Base-by-base conservation (phyloP, 352 stramenopile genomes). In the Phytopythium kandeliae region DNA sequence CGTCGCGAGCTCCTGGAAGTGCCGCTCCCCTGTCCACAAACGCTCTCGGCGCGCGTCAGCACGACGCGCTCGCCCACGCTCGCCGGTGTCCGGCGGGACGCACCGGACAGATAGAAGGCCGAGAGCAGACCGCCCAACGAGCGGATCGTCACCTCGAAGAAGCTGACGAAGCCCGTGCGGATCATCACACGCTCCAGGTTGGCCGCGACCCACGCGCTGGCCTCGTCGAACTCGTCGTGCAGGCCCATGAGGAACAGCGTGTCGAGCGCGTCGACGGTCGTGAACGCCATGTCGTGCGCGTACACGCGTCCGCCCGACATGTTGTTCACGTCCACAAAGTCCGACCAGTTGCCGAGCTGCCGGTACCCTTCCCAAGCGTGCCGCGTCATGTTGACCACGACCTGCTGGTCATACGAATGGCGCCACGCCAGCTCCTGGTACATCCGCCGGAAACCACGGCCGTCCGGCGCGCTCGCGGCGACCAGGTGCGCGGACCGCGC, bases 221-320 rank as follows among this genome's bases (percentile, higher is more conserved):
- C 76, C 38, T 81, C 63, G 36, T 85, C 63, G 42, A 85, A 90
- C 25, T 86, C 78, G 34, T 82, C 61, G 17, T 82, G 62, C 5
- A 89, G 37, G 0, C 76, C 74, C 55, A 86, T 66, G 9, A 89
- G 35, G 46, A 85, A 78, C 36, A 89, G 65, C 37, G 78, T 90
- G 48, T 90, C 79, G 12, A 90, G 66, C 26, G 78, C 68, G 41
- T 89, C 78, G 6, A 88, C 64, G 10, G 75, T 52, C 12, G 73
- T 86, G 42, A 82, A 68, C 8, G 78, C 74, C 73, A 89, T 80
- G 45, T 85, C 71, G 56, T 89, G 78, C 4, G 53, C 44, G 38
- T 78, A 77, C 24, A 77, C 49, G 0, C 50, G 71, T 6, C 48
- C 53, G 2, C 60, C 59, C 2, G 16, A 42, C 28, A 67, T 51